Base-by-base conservation (phyloP, 495 filamentous ascomycete genomes). In the Penicillium mononematosum region DNA sequence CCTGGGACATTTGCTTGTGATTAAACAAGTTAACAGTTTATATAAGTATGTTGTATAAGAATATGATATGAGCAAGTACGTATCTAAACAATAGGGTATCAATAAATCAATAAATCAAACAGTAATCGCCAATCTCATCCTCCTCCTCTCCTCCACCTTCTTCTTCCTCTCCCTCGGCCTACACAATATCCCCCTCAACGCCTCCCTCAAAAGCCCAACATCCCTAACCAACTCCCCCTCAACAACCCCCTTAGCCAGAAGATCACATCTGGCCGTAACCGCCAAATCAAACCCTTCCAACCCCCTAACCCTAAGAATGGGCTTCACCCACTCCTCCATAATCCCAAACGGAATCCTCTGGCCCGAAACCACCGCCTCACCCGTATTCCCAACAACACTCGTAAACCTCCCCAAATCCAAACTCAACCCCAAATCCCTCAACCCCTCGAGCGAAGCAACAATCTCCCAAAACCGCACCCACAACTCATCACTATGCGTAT, bases 401-500 rank as follows among this genome's bases (percentile, higher is more conserved):
- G 62, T 68, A 46, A 74, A 75, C 6, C 62, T 48, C 4, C 75
- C 75, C 7, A 77, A 50, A 43, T 77, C 75, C 41, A 77, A 55
- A 48, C 60, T 67, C 12, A 77, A 53, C 5, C 50, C 45, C 16
- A 77, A 38, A 11, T 58, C 58, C 25, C 50, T 11, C 22, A 77
- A 63, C 1, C 53, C 50, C 0, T 39, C 38, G n/a, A 76, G 53
- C 0, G 58, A 39, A 1, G 66, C 61, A 0, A 75, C 66, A 6
- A 61, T 50, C 0, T 44, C 50, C 75, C 75, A 77, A 58, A 77
- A 76, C 29, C 59, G 38, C 6, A 49, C 38, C 75, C 75, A 77
- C 17, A 77, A 61, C 16, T 50, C 58, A 56, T 76, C 72, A 51
- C 71, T 74, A 55, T 77, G 75, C 8, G 75, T 77, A 54, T 77